Evolutionary conservation across 805 yeast genomes (phyloP), one percentile per base, ranked within the genome.

Genomic region (Ogataea angusta): DNA sequence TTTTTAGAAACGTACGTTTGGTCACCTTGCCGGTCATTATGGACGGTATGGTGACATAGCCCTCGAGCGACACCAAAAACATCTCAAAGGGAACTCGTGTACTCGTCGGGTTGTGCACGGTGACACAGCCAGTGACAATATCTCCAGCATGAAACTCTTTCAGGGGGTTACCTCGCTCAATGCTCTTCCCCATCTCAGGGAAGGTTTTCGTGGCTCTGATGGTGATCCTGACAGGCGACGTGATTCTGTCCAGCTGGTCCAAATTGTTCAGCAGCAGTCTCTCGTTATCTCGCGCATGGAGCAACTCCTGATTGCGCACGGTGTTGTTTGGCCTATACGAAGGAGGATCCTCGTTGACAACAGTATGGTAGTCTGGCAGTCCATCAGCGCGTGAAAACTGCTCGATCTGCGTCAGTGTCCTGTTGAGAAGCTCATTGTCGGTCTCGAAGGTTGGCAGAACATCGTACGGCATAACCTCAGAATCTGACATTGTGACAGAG

Each of bases 401-500:
- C 6, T 43, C 51, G 5, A 46, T 34, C 26, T 51, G 51, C 4
- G 49, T 41, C 15, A 51, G 43, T 1, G 56, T 51, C 15, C 57
- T 37, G 41, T 55, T 57, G 24, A 57, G 31, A 2, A 54, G 28
- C 13, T 50, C 70, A 49, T 76, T 78, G 51, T 78, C 80, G 75
- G 80, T 75, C 46, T 81, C 82, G 51, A 80, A 81, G 0, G 85
- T 76, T 0, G 87, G 88, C 28, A 82, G 57, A 2, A 82, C 74
- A 51, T 82, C 87, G 36, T 77, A 65, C 10, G 63, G 38, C 27
- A 53, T 48, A 19, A 48, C 15, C 4, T 43, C 49, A 27, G 52
- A 54, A 3, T 45, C 44, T 10, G 34, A 23, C 40, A 37, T 37
- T 24, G 23, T 31, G n/a, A n/a, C 19, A 31, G 19, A 10, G 14